Conservation (phyloP, 2,329 filamentous ascomycete species). For the Fusarium verrucosum region DNA sequence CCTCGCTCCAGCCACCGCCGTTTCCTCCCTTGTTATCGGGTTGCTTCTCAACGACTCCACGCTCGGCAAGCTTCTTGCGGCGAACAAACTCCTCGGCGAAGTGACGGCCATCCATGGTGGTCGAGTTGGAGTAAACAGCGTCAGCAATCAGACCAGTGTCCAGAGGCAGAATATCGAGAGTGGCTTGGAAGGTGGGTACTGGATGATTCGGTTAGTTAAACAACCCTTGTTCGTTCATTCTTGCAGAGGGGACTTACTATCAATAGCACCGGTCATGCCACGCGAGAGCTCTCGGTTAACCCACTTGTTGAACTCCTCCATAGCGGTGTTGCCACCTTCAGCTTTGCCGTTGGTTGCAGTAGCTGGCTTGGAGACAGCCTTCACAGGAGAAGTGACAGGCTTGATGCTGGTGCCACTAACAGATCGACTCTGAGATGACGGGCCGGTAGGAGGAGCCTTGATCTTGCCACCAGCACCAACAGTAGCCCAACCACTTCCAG, state of each 20-base stretch:
- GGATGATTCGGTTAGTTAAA: slow-evolving; percentile 47
- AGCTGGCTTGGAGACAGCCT: slow-evolving; percentile 62
- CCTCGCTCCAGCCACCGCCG: slow-evolving; percentile 89
- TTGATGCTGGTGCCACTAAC: slow-evolving; percentile 57
- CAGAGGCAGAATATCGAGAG: slow-evolving; percentile 77
- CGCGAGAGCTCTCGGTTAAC: slow-evolving; percentile 79
- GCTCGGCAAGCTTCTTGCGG: slow-evolving; percentile 91
- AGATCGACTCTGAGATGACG: slow-evolving; percentile 60
- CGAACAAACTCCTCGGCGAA: slow-evolving; percentile 96
- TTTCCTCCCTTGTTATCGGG: slow-evolving; percentile 59
- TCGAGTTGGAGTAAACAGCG: slow-evolving; percentile 85
- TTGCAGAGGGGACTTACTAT: slow-evolving; percentile 56
- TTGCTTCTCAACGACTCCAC: slow-evolving; percentile 84
- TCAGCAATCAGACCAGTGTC: slow-evolving; percentile 88
- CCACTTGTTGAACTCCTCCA: slow-evolving; percentile 96
- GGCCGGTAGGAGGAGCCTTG: slow-evolving; percentile 76
- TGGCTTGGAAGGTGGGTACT: slow-evolving; percentile 85
- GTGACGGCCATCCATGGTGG: slow-evolving; percentile 89
- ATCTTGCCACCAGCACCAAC: slow-evolving; percentile 94
- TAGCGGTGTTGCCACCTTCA: slow-evolving; percentile 61
- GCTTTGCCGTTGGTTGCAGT: slow-evolving; percentile 55
- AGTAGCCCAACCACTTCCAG: slow-evolving; percentile 82
- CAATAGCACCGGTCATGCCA: slow-evolving; percentile 67
- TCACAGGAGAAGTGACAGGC: slow-evolving; percentile 56
- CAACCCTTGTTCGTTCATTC: not conserved